These are phyloP conservation scores for Paramarasmius palmivorus DNA, from an alignment of 1,284 basidiomycete species.

Conservation along the genomic window DNA sequence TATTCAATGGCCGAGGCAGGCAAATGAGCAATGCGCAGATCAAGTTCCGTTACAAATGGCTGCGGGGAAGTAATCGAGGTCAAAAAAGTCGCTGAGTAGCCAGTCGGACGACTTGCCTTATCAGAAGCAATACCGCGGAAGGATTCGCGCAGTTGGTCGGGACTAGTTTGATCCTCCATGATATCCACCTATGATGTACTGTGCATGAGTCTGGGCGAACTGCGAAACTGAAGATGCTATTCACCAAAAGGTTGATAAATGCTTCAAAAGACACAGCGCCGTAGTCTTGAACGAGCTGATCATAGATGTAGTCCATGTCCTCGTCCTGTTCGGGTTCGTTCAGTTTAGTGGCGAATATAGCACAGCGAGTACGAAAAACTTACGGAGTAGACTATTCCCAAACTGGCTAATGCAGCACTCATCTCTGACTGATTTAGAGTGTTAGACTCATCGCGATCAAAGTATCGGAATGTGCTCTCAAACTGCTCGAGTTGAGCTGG, in stretches of 20 bases:
- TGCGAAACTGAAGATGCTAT: slow-evolving; percentile 17
- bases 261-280: slow-evolving; percentile 93
- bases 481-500: slow-evolving; percentile 97
- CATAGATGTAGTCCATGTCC: slow-evolving; percentile 85
- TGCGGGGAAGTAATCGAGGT: slow-evolving; percentile 39
- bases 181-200: slow-evolving; percentile 74
- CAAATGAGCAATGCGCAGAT: slow-evolving; percentile 86
- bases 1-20: slow-evolving; percentile 82
- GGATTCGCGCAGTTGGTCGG: slow-evolving; percentile 89
- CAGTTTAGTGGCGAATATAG: slow-evolving; percentile 2
- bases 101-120: slow-evolving; percentile 59
- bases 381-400: slow-evolving; percentile 91
- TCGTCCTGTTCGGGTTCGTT: slow-evolving; percentile 57
- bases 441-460: slow-evolving; percentile 92
- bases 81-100: background rate
- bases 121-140: slow-evolving; percentile 92
- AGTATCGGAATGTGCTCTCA: slow-evolving; percentile 96
- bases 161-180: slow-evolving; percentile 92
- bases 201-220: background rate
- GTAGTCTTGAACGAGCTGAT: slow-evolving; percentile 82
- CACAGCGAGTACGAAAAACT: background rate
- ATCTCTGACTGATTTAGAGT: slow-evolving; percentile 86
- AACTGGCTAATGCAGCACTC: slow-evolving; percentile 88
- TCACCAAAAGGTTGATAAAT: slow-evolving; percentile 90
- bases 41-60: slow-evolving; percentile 93